Evolutionary conservation across 495 filamentous ascomycete species (phyloP).

Genomic region (Xylaria palmicola): DNA sequence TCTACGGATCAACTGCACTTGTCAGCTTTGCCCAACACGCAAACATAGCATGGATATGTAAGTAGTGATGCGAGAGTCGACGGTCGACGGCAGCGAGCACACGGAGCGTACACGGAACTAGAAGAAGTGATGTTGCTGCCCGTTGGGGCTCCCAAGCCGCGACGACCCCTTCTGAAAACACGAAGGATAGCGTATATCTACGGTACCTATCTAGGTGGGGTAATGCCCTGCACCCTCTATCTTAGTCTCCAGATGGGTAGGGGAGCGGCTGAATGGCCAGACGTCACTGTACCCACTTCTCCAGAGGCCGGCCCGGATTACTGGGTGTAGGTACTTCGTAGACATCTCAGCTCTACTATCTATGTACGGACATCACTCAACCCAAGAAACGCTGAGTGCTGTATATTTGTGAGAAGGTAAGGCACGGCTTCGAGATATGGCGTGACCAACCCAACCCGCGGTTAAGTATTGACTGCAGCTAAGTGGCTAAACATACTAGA

Average conservation of each 20-base stretch:
- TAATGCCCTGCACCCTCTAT: not conserved
- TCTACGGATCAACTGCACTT: not conserved
- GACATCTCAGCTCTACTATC: too few relatives aligned
- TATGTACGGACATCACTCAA: too few relatives aligned
- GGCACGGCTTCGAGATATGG: too few relatives aligned
- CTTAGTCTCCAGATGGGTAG: not conserved
- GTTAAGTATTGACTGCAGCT: too few relatives aligned
- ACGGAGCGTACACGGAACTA: not conserved
- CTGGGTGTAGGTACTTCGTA: not conserved
- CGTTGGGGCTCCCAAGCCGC: too few relatives aligned
- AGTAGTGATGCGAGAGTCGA: not conserved
- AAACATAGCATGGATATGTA: not conserved
- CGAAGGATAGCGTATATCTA: too few relatives aligned
- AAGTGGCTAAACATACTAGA: too few relatives aligned
- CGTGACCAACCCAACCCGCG: too few relatives aligned
- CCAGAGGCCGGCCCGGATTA: not conserved
- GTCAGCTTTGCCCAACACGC: not conserved
- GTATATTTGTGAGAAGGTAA: too few relatives aligned
- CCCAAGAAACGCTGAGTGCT: too few relatives aligned
- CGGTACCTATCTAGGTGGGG: too few relatives aligned
- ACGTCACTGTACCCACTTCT: not conserved
- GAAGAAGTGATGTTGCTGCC: not conserved
- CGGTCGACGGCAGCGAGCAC: not conserved
- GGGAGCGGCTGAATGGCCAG: not conserved
- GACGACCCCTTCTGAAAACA: too few relatives aligned